These are phyloP conservation scores for Penicillium nucicola DNA, from an alignment of 495 filamentous ascomycete genomes.

Conservation along the genomic window DNA sequence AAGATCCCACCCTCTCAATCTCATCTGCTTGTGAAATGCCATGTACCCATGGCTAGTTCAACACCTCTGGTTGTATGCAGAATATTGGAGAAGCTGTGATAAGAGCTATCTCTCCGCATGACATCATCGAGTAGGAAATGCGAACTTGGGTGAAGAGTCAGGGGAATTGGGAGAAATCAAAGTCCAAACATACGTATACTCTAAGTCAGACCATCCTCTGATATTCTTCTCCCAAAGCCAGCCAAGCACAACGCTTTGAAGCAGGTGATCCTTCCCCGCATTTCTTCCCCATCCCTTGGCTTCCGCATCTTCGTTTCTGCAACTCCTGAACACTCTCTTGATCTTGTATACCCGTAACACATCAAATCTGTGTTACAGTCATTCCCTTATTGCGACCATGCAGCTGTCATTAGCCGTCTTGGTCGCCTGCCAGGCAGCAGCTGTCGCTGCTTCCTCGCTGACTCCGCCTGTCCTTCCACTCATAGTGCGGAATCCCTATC, in stretches of 20 bases:
- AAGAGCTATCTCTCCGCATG: slow-evolving; percentile 19
- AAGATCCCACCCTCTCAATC: no score
- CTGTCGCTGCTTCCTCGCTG: slow-evolving; percentile 42
- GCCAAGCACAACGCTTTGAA: neutral
- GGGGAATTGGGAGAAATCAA: no score
- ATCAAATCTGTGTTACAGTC: neutral
- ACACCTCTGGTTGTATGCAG: neutral
- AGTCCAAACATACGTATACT: no score
- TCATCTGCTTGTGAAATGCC: no score
- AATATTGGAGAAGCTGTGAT: neutral
- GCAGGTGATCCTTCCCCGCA: slow-evolving; percentile 1
- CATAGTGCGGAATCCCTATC: slow-evolving; percentile 86
- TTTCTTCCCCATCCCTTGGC: slow-evolving; percentile 9
- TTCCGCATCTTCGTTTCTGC: neutral
- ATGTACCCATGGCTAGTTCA: no score
- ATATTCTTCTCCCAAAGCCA: no score
- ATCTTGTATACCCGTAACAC: no score
- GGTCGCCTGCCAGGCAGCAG: slow-evolving; percentile 34
- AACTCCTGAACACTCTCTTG: slow-evolving; percentile 1
- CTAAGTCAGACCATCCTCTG: no score
- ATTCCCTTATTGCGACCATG: slow-evolving; percentile 24
- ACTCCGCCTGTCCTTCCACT: slow-evolving; percentile 84
- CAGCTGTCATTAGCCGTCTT: slow-evolving; percentile 33
- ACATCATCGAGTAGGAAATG: slow-evolving; percentile 17
- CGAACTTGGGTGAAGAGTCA: neutral